A percentile compares a stretch with the other conserved stretches of the same genome.
phyloP scores from a whole-genome alignment of 257 asterid species.

The Ballota nigra region DNA sequence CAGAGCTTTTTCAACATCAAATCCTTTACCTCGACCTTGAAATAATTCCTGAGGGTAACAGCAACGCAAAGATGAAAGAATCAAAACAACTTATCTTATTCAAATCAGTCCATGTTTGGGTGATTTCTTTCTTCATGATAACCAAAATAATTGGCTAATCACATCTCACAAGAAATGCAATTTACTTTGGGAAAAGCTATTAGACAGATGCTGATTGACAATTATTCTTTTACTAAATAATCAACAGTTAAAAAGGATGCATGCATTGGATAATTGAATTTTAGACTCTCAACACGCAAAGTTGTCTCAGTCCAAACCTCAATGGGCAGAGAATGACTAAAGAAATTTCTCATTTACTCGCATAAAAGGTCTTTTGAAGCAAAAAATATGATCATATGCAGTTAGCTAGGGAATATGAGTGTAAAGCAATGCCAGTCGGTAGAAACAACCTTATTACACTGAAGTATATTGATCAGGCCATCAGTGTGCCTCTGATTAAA shows the following conservation, averaged over 20 bases:
- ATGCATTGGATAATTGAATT: slow-evolving; percentile 4
- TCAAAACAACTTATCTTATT: not conserved
- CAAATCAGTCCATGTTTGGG: not conserved
- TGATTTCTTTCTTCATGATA: slow-evolving; percentile 7
- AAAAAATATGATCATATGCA: slow-evolving; percentile 9
- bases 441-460: slow-evolving; percentile 66
- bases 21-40: slow-evolving; percentile 87
- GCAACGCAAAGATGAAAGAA: slow-evolving; percentile 16
- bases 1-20: slow-evolving; percentile 76
- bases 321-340: not conserved
- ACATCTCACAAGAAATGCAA: not conserved
- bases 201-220: not conserved
- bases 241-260: slow-evolving; percentile 1
- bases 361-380: not conserved
- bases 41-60: slow-evolving; percentile 68
- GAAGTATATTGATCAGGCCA: slow-evolving; percentile 78
- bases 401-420: slow-evolving; percentile 5
- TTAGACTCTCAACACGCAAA: not conserved
- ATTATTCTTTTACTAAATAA: not conserved
- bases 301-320: not conserved
- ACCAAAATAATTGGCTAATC: not conserved
- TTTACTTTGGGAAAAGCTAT: not conserved
- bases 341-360: not conserved
- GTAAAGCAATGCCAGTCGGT: not conserved
- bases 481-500: slow-evolving; percentile 54